A percentile compares a stretch with the other conserved stretches of the same genome.
Evolutionary conservation across 176 grass and related monocot species (phyloP).

Genomic region (Phoenix roebelenii): DNA sequence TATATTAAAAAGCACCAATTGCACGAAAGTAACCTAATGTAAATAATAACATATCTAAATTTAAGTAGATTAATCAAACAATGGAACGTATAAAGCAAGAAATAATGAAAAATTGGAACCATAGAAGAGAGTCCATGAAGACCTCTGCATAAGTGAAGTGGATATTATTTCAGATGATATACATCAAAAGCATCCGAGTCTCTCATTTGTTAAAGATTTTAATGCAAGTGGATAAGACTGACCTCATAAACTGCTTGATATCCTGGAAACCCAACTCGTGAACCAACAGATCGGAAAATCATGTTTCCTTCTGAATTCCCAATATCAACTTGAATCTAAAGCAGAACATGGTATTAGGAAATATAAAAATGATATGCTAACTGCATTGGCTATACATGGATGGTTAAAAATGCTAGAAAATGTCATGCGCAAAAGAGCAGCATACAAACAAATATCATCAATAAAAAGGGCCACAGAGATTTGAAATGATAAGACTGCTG

Average conservation of each 20-base stretch:
- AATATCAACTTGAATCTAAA: constrained; percentile 93
- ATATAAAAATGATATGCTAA: neutral
- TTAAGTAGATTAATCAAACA: too few species aligned
- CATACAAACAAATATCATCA: constrained; percentile 2
- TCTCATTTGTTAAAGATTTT: neutral
- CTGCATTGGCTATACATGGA: too few species aligned
- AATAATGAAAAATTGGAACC: too few species aligned
- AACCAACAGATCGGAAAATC: constrained; percentile 56
- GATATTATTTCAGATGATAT: neutral
- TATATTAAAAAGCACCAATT: too few species aligned
- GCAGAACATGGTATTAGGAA: constrained; percentile 6
- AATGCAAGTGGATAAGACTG: constrained; percentile 2
- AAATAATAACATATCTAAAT: too few species aligned
- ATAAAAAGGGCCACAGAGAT: neutral
- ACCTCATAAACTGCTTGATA: constrained; percentile 81
- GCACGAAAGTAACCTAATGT: too few species aligned
- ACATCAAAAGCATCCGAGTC: neutral
- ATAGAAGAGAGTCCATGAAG: too few species aligned
- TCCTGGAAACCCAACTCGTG: constrained; percentile 66
- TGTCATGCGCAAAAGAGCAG: neutral
- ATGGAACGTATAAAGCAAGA: too few species aligned
- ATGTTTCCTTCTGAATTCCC: constrained; percentile 47
- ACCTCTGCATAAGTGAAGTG: too few species aligned
- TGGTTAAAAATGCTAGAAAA: too few species aligned
- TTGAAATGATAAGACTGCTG: too few species aligned